Percentiles rank a stretch among this genome's conserved stretches.
Evolutionary conservation across 441 rosid genomes (phyloP).

Genomic region (Syzygium syzygioides): DNA sequence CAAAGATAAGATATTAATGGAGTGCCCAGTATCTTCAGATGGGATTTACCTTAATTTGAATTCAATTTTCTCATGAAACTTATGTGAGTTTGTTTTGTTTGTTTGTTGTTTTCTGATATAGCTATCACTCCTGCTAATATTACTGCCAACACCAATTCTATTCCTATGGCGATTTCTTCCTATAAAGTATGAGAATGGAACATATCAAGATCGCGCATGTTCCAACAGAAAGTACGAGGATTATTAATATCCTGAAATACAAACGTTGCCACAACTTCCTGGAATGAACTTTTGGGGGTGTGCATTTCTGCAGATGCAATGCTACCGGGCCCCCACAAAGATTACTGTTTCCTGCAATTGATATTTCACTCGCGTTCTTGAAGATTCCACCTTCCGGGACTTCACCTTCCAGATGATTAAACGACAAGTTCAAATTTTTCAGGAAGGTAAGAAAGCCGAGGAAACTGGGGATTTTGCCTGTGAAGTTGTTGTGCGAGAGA

Average conservation of each 20-base stretch:
- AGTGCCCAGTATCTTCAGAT: too few relatives aligned
- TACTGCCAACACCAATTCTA: too few relatives aligned
- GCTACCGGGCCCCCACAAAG: constrained; percentile 32
- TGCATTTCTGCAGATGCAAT: constrained; percentile 16
- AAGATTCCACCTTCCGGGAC: not conserved
- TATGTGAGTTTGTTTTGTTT: too few relatives aligned
- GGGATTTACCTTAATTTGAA: too few relatives aligned
- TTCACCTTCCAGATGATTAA: constrained; percentile 8
- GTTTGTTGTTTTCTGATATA: too few relatives aligned
- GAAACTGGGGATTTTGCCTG: constrained; percentile 29
- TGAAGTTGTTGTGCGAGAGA: constrained; percentile 33
- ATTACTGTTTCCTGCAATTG: constrained; percentile 25
- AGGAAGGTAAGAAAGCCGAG: constrained; percentile 16
- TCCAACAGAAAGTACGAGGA: constrained; percentile 1
- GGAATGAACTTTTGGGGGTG: constrained; percentile 4
- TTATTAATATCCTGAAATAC: not conserved
- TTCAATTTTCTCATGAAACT: too few relatives aligned
- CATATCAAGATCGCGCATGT: not conserved
- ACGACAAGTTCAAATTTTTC: constrained; percentile 28
- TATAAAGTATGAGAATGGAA: not conserved
- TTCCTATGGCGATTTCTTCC: constrained; percentile 11
- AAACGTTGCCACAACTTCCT: not conserved
- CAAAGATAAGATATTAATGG: too few relatives aligned
- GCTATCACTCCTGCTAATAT: too few relatives aligned
- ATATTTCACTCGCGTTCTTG: constrained; percentile 12